Evolutionary conservation across 768 basidiomycete genomes (phyloP).

Genomic region (Mycena albidolilacea): DNA sequence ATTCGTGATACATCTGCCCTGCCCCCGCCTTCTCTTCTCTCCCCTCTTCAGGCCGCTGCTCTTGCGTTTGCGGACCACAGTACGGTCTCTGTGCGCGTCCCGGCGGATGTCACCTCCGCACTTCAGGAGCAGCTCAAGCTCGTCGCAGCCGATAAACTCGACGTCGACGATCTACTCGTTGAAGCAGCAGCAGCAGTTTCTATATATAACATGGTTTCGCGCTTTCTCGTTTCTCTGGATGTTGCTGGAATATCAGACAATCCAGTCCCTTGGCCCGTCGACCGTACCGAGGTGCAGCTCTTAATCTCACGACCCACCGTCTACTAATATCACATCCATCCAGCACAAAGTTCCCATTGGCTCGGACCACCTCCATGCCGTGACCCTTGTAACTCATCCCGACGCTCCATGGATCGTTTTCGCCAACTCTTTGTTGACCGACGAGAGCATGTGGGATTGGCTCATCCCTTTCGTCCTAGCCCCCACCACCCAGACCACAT

Average conservation of each 20-base stretch:
- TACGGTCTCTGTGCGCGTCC: constrained; percentile 64
- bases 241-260: constrained; percentile 67
- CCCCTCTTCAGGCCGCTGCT: constrained; percentile 65
- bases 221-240: constrained; percentile 74
- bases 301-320: background rate
- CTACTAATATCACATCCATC: constrained; percentile 34
- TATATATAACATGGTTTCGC: constrained; percentile 78
- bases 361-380: constrained; percentile 56
- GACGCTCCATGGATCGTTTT: constrained; percentile 67
- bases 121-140: constrained; percentile 58
- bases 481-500: constrained; percentile 34
- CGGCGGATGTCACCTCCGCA: constrained; percentile 54
- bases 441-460: constrained; percentile 63
- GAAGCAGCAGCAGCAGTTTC: constrained; percentile 69
- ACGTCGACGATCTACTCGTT: constrained; percentile 62
- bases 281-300: constrained; percentile 57
- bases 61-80: constrained; percentile 73
- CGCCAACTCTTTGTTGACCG: constrained; percentile 65
- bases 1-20: constrained; percentile 66
- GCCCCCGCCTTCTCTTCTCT: constrained; percentile 57
- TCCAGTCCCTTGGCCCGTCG: constrained; percentile 65
- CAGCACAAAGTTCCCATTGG: constrained; percentile 59
- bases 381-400: constrained; percentile 56
- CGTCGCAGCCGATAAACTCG: constrained; percentile 44
- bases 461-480: constrained; percentile 59